Evolutionary conservation across 2,329 filamentous ascomycete species (phyloP).

Genomic region (Macrophomina pseudophaseolina): DNA sequence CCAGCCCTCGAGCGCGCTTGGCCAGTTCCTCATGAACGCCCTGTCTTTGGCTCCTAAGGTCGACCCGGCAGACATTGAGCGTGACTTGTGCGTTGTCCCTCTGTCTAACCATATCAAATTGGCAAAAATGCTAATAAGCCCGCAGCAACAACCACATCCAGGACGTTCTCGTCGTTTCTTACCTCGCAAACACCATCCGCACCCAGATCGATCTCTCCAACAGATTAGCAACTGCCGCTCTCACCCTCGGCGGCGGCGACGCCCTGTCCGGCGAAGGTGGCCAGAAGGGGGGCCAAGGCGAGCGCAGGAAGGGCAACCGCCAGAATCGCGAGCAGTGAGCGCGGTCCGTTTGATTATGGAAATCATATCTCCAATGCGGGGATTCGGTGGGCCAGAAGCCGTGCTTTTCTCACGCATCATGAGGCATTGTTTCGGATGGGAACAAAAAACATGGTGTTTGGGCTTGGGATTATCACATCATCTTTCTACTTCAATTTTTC

Average conservation of each 20-base stretch:
- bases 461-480: slow-evolving; percentile 15
- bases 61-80: slow-evolving; percentile 85
- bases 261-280: slow-evolving; percentile 41
- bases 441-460: slow-evolving; percentile 23
- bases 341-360: neutral
- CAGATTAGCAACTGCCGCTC: slow-evolving; percentile 73
- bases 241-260: slow-evolving; percentile 53
- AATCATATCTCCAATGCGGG: neutral
- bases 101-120: neutral
- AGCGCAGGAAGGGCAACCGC: slow-evolving; percentile 36
- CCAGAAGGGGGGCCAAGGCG: slow-evolving; percentile 40
- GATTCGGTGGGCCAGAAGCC: neutral
- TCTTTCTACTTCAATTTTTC: slow-evolving; percentile 14
- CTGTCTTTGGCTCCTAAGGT: slow-evolving; percentile 95
- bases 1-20: slow-evolving; percentile 85
- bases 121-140: slow-evolving; percentile 37
- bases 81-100: slow-evolving; percentile 73
- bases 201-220: slow-evolving; percentile 99
- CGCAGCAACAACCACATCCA: slow-evolving; percentile 95
- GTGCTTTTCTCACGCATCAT: slow-evolving; percentile 22
- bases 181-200: slow-evolving; percentile 97
- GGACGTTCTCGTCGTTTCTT: slow-evolving; percentile 96
- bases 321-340: slow-evolving; percentile 29
- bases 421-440: slow-evolving; percentile 14
- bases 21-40: slow-evolving; percentile 93